phyloP scores from a whole-genome alignment of 345 rosid genomes.

The Euphorbia peplus region DNA sequence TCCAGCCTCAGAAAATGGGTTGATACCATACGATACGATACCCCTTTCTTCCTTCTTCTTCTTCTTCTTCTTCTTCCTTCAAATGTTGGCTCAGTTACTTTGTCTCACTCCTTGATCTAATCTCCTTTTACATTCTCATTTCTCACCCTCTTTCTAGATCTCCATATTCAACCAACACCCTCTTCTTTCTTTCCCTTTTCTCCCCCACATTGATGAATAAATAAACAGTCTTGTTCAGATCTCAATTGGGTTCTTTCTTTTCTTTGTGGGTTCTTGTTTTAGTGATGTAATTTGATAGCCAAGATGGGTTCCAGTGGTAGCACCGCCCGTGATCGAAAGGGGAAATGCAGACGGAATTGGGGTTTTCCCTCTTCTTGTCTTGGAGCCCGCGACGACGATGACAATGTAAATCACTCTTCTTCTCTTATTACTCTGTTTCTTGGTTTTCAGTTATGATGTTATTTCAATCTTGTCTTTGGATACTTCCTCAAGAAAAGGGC shows the following conservation, averaged over 20 bases:
- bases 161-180: not conserved
- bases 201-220: not conserved
- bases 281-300: not conserved
- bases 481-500: constrained; percentile 5
- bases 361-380: constrained; percentile 70
- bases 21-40: too few species aligned
- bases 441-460: too few species aligned
- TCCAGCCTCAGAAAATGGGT: constrained; percentile 5
- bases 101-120: constrained; percentile 25
- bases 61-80: constrained; percentile 22
- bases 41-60: not conserved
- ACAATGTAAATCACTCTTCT: constrained; percentile 35
- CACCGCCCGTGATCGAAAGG: constrained; percentile 44
- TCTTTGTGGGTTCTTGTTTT: constrained; percentile 7
- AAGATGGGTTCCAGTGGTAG: constrained; percentile 84
- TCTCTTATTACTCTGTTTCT: not conserved
- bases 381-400: constrained; percentile 34
- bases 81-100: constrained; percentile 7
- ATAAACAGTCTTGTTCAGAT: not conserved
- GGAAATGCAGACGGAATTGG: constrained; percentile 48
- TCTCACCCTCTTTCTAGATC: constrained; percentile 4
- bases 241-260: not conserved
- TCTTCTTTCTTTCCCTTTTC: not conserved
- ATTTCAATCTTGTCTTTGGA: too few species aligned
- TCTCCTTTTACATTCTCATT: not conserved